Evolutionary conservation across 1,139 yeast genomes (phyloP).

Genomic region (Kodamaea derodonti): DNA sequence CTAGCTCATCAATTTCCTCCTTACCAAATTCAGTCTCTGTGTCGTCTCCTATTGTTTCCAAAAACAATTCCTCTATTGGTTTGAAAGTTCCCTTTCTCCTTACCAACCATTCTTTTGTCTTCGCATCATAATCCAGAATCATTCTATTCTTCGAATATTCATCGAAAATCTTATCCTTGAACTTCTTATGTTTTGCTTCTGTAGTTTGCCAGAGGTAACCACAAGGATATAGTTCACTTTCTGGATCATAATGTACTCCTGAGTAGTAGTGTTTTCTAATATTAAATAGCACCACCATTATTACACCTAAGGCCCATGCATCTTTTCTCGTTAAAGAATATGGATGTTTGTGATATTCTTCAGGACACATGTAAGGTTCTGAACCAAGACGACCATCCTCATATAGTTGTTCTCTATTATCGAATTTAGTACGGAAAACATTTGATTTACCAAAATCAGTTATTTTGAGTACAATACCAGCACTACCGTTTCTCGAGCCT

Average conservation of each 20-base stretch:
- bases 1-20: conserved; percentile 38
- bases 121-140: conserved; percentile 27
- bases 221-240: conserved; percentile 14
- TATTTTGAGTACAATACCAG: conserved; percentile 45
- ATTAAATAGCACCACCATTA: conserved; percentile 32
- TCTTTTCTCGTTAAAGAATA: conserved; percentile 63
- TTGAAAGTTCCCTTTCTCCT: conserved; percentile 22
- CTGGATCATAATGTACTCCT: conserved; percentile 13
- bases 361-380: conserved; percentile 73
- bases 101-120: conserved; percentile 34
- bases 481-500: neutral
- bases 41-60: conserved; percentile 16
- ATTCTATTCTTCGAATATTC: conserved; percentile 24
- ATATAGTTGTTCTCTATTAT: conserved; percentile 30
- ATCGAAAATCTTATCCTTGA: conserved; percentile 29
- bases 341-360: conserved; percentile 38
- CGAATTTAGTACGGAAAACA: conserved; percentile 71
- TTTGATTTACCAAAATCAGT: conserved; percentile 77
- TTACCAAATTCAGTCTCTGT: conserved; percentile 16
- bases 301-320: conserved; percentile 67
- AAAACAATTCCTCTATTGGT: conserved; percentile 30
- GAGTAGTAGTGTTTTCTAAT: conserved; percentile 26
- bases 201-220: conserved; percentile 33
- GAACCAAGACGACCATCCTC: conserved; percentile 69
- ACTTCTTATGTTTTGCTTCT: conserved; percentile 20